Evolutionary conservation across 164 flowering plant species (phyloP), one percentile per base, ranked within the genome.

Genomic region (Chimonanthus salicifolius): DNA sequence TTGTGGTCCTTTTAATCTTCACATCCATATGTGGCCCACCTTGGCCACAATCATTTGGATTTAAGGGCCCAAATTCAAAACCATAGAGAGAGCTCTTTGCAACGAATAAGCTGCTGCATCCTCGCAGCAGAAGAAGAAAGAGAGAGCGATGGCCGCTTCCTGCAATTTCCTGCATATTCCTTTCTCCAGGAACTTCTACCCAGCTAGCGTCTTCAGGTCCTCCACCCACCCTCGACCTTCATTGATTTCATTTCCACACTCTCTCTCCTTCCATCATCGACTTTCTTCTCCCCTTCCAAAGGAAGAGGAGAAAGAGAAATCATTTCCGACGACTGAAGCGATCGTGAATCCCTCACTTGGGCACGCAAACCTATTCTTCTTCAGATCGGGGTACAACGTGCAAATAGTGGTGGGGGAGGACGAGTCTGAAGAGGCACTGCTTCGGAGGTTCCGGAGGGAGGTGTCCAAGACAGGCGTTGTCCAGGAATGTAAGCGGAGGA

Each of bases 391-490:
- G 2, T 91, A 87, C 83, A 91, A 89, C 69, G 92, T 89, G 10
- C 86, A 87, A 82, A 87, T 91, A 63, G 50, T 85, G 1, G 90
- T 86, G 51, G 90, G 85, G 3, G 96, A 91, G 4, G 77, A 83
- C 73, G 96, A 91, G 78, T 85, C 89, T 2, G 92, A 91, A 70
- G 96, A 89, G 80, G 80, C 79, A 78, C 84, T 89, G 67, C 66
- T 91, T 54, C 80, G 83, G 65, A 74, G 93, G 80, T 89, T 91
- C 73, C 74, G 88, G 62, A 80, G 93, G 70, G 93, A 91, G 79
- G 93, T 89, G 44, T 79, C 83, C 84, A 82, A 79, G 64, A 89
- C 90, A 49, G 94, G 94, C 4, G 81, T 91, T 10, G 84, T 89
- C 63, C 93, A 88, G 73, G 96, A 91, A 81, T 78, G 85, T 67